These are phyloP conservation scores for Alternaria triticimaculans DNA, from an alignment of 2,329 filamentous ascomycete genomes.

Conservation along the genomic window DNA sequence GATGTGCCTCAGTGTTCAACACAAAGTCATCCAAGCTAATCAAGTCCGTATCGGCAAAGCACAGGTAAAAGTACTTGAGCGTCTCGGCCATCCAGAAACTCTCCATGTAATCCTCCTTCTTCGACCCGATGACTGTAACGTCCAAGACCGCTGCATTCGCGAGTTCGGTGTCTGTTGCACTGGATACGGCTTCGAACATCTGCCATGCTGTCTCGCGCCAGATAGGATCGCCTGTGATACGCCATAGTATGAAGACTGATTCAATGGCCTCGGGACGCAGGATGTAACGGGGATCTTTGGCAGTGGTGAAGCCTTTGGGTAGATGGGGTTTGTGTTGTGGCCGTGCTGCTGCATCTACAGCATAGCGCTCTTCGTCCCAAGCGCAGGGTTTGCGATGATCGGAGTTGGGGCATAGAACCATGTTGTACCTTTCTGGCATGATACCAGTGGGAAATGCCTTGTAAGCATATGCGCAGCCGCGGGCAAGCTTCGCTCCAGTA, in stretches of 20 bases:
- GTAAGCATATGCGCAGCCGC: slow-evolving; percentile 69
- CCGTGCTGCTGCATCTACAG: slow-evolving; percentile 20
- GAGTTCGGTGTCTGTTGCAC: slow-evolving; percentile 48
- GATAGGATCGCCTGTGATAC: slow-evolving; percentile 61
- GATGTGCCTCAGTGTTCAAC: slow-evolving; percentile 60
- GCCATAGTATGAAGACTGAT: slow-evolving; percentile 65
- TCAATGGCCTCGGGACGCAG: slow-evolving; percentile 65
- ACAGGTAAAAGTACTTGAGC: slow-evolving; percentile 59
- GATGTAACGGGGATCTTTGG: slow-evolving; percentile 54
- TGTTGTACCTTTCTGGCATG: slow-evolving; percentile 65
- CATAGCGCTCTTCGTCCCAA: slow-evolving; percentile 54
- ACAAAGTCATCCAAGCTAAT: slow-evolving; percentile 57
- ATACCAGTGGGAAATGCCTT: slow-evolving; percentile 62
- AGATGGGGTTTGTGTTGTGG: slow-evolving; percentile 36
- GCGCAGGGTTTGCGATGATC: slow-evolving; percentile 51
- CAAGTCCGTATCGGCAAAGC: slow-evolving; percentile 53
- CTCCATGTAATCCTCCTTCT: slow-evolving; percentile 47
- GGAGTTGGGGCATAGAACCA: slow-evolving; percentile 55
- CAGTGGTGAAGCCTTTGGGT: slow-evolving; percentile 55
- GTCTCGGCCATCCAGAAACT: slow-evolving; percentile 60
- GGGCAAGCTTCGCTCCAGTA: slow-evolving; percentile 63
- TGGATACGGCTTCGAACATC: slow-evolving; percentile 54
- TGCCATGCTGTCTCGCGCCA: slow-evolving; percentile 56
- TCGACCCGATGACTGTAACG: slow-evolving; percentile 41
- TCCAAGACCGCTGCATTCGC: slow-evolving; percentile 55